A percentile compares a stretch with the other conserved stretches of the same genome.
Conservation (phyloP, 2,329 filamentous ascomycete species). For the Cercospora brassicicola region DNA sequence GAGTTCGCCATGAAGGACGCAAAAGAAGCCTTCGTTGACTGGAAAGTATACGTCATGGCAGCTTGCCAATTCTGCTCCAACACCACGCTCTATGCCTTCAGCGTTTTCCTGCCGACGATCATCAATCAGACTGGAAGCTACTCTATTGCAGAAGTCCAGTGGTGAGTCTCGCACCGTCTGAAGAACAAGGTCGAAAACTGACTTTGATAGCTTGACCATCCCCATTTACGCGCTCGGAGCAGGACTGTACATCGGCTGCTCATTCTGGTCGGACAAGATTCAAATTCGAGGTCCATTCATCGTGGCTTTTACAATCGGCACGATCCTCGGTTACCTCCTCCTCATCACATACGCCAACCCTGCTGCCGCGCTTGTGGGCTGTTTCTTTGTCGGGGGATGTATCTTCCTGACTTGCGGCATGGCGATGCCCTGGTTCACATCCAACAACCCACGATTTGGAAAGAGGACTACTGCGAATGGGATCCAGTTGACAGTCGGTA, state of each 20-base stretch:
- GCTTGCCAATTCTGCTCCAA: conserved; percentile 65
- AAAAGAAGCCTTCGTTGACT: conserved; percentile 65
- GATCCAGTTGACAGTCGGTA: conserved; percentile 12
- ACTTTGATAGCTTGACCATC: conserved; percentile 50
- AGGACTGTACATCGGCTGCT: conserved; percentile 47
- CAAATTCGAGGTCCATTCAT: conserved; percentile 30
- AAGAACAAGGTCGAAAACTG: not conserved
- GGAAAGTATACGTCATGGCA: conserved; percentile 73
- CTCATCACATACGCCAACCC: conserved; percentile 19
- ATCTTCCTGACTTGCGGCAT: conserved; percentile 33
- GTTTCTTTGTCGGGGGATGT: conserved; percentile 36
- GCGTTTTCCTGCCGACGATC: conserved; percentile 59
- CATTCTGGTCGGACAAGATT: conserved; percentile 50
- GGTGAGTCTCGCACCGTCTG: not conserved
- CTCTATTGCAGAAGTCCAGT: conserved; percentile 51
- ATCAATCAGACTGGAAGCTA: conserved; percentile 54
- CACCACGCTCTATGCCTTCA: conserved; percentile 57
- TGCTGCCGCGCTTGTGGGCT: conserved; percentile 27
- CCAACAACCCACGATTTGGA: conserved; percentile 38
- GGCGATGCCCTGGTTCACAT: conserved; percentile 35
- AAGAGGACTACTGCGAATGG: conserved; percentile 36
- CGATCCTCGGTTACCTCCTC: conserved; percentile 30
- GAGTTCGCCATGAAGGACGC: conserved; percentile 62
- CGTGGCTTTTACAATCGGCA: conserved; percentile 23
- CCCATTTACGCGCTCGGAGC: conserved; percentile 58